phyloP scores from a whole-genome alignment of 768 basidiomycete species.

The Dioszegia crocea region DNA sequence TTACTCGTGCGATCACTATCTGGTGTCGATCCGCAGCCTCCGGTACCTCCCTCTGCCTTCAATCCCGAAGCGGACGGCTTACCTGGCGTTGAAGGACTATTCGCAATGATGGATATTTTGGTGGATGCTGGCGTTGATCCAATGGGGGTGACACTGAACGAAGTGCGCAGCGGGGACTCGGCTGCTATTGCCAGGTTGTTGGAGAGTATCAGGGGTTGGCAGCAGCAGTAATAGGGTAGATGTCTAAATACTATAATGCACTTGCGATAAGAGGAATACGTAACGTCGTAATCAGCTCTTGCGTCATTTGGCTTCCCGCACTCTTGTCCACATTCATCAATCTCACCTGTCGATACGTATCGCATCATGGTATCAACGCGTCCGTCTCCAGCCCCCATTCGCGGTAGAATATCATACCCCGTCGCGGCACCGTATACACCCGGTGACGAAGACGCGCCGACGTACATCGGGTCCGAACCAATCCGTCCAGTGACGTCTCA shows the following conservation, averaged over 20 bases:
- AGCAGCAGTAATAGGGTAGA: no score
- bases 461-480: constrained; percentile 24
- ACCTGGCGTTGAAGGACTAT: constrained; percentile 80
- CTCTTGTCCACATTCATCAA: no score
- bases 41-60: constrained; percentile 76
- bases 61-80: constrained; percentile 60
- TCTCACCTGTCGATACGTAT: not conserved
- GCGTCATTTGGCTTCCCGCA: not conserved
- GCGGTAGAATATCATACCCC: constrained; percentile 37
- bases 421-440: constrained; percentile 33
- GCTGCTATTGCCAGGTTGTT: constrained; percentile 78
- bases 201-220: constrained; percentile 48
- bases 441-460: constrained; percentile 33
- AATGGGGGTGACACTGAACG: constrained; percentile 88
- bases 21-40: constrained; percentile 52
- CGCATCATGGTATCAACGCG: constrained; percentile 35
- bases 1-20: constrained; percentile 67
- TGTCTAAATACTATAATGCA: no score
- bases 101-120: constrained; percentile 84
- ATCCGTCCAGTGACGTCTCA: constrained; percentile 19
- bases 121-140: constrained; percentile 85
- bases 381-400: constrained; percentile 30
- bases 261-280: no score
- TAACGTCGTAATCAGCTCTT: no score
- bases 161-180: constrained; percentile 74